Evolutionary conservation across 2,329 filamentous ascomycete species (phyloP).

Genomic region (Penicillium sp.): DNA sequence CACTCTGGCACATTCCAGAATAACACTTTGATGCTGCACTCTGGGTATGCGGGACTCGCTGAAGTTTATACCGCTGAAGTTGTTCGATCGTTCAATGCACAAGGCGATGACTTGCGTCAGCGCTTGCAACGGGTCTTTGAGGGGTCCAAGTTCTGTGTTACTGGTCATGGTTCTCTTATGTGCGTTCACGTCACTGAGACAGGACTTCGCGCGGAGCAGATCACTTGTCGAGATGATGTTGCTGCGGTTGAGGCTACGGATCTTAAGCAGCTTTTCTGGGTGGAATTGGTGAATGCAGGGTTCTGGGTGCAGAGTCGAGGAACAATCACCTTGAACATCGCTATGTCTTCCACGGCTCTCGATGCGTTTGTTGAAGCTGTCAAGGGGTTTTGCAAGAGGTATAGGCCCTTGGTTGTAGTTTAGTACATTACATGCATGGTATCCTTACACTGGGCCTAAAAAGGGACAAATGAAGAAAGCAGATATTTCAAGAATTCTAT

Average conservation of each 20-base stretch:
- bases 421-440: not conserved
- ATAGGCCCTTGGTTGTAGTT: not conserved
- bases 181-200: not conserved
- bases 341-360: not conserved
- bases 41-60: constrained; percentile 1
- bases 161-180: constrained; percentile 4
- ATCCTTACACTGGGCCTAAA: not conserved
- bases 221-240: constrained; percentile 3
- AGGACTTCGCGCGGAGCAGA: constrained; percentile 1
- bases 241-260: not conserved
- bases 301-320: constrained; percentile 8
- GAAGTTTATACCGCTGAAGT: constrained; percentile 1
- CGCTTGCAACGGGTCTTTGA: not conserved
- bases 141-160: not conserved
- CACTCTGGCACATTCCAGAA: constrained; percentile 70
- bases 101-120: not conserved
- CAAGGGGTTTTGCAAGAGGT: not conserved
- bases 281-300: constrained; percentile 7
- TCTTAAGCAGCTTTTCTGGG: constrained; percentile 9
- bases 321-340: constrained; percentile 8
- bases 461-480: not conserved
- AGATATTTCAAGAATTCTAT: not conserved
- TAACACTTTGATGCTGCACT: constrained; percentile 44
- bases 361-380: constrained; percentile 1
- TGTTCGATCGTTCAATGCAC: not conserved